These are phyloP conservation scores for Rhizoctonia solani DNA, from an alignment of 1,284 basidiomycete genomes.

Conservation along the genomic window DNA sequence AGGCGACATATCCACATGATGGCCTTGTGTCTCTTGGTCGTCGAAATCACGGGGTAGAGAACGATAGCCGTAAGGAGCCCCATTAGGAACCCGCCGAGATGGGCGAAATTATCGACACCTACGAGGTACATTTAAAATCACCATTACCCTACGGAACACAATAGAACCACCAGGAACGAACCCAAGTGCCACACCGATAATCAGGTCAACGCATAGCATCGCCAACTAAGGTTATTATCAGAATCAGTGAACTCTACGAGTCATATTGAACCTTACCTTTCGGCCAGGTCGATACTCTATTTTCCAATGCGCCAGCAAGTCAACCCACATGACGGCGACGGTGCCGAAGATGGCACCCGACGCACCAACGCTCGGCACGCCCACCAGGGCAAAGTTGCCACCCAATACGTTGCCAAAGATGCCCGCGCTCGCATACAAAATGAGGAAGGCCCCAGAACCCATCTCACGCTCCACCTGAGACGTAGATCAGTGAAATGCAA, in stretches of 20 bases:
- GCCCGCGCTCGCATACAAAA: constrained; percentile 86
- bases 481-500: constrained; percentile 19
- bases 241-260: constrained; percentile 1
- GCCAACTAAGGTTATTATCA: constrained; percentile 56
- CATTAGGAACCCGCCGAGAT: constrained; percentile 80
- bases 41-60: constrained; percentile 88
- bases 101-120: constrained; percentile 77
- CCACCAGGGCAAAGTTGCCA: constrained; percentile 88
- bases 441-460: constrained; percentile 79
- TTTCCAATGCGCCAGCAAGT: constrained; percentile 91
- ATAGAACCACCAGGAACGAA: constrained; percentile 61
- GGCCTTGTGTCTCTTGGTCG: constrained; percentile 70
- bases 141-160: constrained; percentile 41
- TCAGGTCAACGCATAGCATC: constrained; percentile 81
- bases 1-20: constrained; percentile 77
- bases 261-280: constrained; percentile 55
- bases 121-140: constrained; percentile 8
- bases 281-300: constrained; percentile 79
- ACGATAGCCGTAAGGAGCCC: constrained; percentile 70
- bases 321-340: constrained; percentile 78
- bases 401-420: constrained; percentile 91
- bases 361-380: constrained; percentile 90
- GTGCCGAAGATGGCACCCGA: constrained; percentile 94
- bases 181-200: constrained; percentile 84
- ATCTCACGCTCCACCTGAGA: constrained; percentile 79